phyloP scores from a whole-genome alignment of 2,329 filamentous ascomycete species.

The Aspergillus alliaceus region DNA sequence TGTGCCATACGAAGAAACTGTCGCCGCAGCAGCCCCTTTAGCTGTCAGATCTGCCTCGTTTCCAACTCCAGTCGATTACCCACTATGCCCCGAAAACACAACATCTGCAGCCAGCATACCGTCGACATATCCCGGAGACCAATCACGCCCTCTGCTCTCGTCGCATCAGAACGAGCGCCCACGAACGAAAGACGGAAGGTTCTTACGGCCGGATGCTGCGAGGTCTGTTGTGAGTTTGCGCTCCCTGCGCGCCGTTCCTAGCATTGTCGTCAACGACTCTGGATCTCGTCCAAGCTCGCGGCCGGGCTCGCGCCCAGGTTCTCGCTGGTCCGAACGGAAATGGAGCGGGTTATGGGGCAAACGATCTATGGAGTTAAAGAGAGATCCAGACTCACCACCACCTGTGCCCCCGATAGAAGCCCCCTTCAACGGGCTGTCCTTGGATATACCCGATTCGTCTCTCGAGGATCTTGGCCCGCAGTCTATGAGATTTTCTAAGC shows the following conservation, averaged over 20 bases:
- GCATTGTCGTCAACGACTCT: slow-evolving; percentile 40
- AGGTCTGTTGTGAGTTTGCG: slow-evolving; percentile 27
- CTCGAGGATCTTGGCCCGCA: slow-evolving; percentile 54
- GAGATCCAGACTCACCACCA: slow-evolving; percentile 30
- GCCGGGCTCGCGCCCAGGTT: slow-evolving; percentile 34
- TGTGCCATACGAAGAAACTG: slow-evolving; percentile 29
- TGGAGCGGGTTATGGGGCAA: slow-evolving; percentile 38
- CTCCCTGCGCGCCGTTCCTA: slow-evolving; percentile 39
- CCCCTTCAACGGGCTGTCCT: slow-evolving; percentile 51
- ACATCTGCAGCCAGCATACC: slow-evolving; percentile 26
- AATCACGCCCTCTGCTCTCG: slow-evolving; percentile 10
- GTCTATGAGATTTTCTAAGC: slow-evolving; percentile 59
- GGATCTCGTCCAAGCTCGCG: slow-evolving; percentile 34
- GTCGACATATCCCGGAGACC: slow-evolving; percentile 16
- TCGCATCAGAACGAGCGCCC: slow-evolving; percentile 13
- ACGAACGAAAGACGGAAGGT: not conserved
- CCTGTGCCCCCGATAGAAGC: slow-evolving; percentile 34
- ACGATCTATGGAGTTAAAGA: slow-evolving; percentile 34
- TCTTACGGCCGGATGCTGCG: slow-evolving; percentile 14
- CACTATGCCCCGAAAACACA: slow-evolving; percentile 24
- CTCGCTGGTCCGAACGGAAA: slow-evolving; percentile 46
- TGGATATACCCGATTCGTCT: slow-evolving; percentile 56
- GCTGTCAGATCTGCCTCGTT: slow-evolving; percentile 30
- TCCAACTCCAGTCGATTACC: slow-evolving; percentile 23
- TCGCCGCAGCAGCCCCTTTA: slow-evolving; percentile 21